Base-by-base conservation (phyloP, 2,329 filamentous ascomycete genomes). In the Calonectria honghensis region DNA sequence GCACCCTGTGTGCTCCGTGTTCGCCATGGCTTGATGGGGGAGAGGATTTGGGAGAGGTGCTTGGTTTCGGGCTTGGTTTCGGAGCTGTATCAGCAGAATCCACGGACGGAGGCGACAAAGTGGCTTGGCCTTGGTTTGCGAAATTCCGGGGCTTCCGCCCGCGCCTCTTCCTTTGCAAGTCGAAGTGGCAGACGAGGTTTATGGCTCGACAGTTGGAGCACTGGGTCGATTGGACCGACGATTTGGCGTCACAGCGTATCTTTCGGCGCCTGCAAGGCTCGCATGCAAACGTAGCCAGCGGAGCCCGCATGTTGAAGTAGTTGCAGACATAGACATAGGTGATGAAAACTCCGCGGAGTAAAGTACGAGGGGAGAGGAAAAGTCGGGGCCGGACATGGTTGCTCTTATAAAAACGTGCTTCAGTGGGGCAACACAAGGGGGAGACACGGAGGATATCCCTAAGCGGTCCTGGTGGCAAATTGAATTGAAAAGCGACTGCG, bases 231-330 rank as follows among this genome's bases (percentile, higher is more conserved):
- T 54, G 51, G 14, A 54, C 29, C 9, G 51, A 29, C 14, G 51
- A 54, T 32, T 54, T 54, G 51, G 51, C 51, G 18, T 54, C 51
- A 20, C 51, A 54, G 51, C 51, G 51, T 31, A 54, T 54, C 51
- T 54, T 54, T 32, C 51, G 51, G 18, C 51, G 51, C 29, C 51
- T 31, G 27, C 51, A 54, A 31, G 51, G 51, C 51, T 54, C 51
- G 51, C 51, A 54, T 20, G 51, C 51, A 31, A 54, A 32, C 6
- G 51, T 54, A 29, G 51, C 51, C 14, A 54, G 51, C 51, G 51
- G 51, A 32, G 51, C 51, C 51, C 51, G 51, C 51, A 54, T 54
- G 27, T 32, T 32, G 51, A 54, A 32, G 51, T 54, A 54, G 16
- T 31, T 13, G 45, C 32, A 48, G 27, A 32, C 27, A 45, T 45